Percentiles rank a stretch among this genome's conserved stretches.
phyloP scores from a whole-genome alignment of 768 basidiomycete species.

The Amyloporia xantha region DNA sequence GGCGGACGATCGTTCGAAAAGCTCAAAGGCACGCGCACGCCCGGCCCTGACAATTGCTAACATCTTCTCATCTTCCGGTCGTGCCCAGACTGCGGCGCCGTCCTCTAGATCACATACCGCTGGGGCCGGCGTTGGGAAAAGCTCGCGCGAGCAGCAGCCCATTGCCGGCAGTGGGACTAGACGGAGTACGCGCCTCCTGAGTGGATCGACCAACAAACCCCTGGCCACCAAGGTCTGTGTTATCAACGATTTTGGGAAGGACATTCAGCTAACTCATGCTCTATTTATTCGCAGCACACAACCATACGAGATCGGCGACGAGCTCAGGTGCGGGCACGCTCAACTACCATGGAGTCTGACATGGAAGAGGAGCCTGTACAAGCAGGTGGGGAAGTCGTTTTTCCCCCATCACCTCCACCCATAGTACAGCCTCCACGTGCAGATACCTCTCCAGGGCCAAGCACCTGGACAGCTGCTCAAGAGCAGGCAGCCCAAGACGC shows the following conservation, averaged over 20 bases:
- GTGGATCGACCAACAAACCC: conserved; percentile 40
- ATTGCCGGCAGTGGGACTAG: conserved; percentile 46
- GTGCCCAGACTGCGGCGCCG: conserved; percentile 62
- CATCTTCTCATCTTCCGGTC: conserved; percentile 81
- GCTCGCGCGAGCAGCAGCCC: conserved; percentile 35
- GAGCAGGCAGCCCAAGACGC: conserved; percentile 68
- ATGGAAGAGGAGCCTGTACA: conserved; percentile 55
- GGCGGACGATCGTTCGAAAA: conserved; percentile 65
- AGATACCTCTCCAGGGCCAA: conserved; percentile 50
- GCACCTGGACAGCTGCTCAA: conserved; percentile 55
- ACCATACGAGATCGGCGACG: conserved; percentile 55
- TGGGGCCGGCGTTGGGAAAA: conserved; percentile 39
- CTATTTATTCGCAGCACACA: conserved; percentile 22
- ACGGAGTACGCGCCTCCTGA: conserved; percentile 68
- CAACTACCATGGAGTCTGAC: conserved; percentile 51
- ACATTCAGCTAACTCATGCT: conserved; percentile 3
- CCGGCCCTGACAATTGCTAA: conserved; percentile 83
- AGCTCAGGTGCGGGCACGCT: conserved; percentile 45
- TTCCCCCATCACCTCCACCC: conserved; percentile 50
- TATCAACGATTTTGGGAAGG: neutral
- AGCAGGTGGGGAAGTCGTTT: conserved; percentile 40
- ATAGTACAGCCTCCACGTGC: conserved; percentile 33
- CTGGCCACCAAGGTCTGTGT: conserved; percentile 46
- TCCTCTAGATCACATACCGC: conserved; percentile 48
- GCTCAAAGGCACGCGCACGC: conserved; percentile 78